A percentile compares a stretch with the other conserved stretches of the same genome.
Evolutionary conservation across 371 early-diverging fungal species (phyloP).

Genomic region (Basidiobolus meristosporus): DNA sequence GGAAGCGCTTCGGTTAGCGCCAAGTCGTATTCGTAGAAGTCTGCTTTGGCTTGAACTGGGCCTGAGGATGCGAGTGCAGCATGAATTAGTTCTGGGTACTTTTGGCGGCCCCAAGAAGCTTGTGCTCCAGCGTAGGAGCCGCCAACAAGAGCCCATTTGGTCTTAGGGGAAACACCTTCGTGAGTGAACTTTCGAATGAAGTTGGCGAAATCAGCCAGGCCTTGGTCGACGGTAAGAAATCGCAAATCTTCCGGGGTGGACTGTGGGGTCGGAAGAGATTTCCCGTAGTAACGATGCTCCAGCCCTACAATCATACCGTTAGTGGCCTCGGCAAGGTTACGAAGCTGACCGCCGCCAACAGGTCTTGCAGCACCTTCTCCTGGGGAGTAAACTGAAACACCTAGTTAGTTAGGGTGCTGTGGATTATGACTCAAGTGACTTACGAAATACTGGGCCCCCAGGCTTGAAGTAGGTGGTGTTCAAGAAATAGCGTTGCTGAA

Average conservation of each 20-base stretch:
- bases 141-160: conserved; percentile 46
- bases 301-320: conserved; percentile 43
- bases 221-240: conserved; percentile 30
- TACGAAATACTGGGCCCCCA: conserved; percentile 46
- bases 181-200: conserved; percentile 17
- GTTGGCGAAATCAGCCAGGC: conserved; percentile 37
- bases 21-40: conserved; percentile 34
- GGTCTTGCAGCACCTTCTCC: conserved; percentile 19
- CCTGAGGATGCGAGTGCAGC: conserved; percentile 55
- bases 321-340: conserved; percentile 29
- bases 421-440: no score
- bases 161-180: conserved; percentile 3
- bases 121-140: conserved; percentile 53
- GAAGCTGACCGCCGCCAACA: conserved; percentile 5
- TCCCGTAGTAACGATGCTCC: conserved; percentile 61
- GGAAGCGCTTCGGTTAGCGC: background rate
- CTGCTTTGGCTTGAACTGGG: conserved; percentile 27
- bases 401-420: no score
- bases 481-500: conserved; percentile 35
- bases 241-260: conserved; percentile 9
- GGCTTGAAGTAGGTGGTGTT: conserved; percentile 31
- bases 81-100: conserved; percentile 40
- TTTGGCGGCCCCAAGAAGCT: conserved; percentile 44
- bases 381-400: conserved; percentile 24
- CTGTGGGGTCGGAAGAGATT: conserved; percentile 23